Evolutionary conservation across 2,329 filamentous ascomycete genomes (phyloP), one percentile per base, ranked within the genome.

Genomic region (Penicillium decumbens): DNA sequence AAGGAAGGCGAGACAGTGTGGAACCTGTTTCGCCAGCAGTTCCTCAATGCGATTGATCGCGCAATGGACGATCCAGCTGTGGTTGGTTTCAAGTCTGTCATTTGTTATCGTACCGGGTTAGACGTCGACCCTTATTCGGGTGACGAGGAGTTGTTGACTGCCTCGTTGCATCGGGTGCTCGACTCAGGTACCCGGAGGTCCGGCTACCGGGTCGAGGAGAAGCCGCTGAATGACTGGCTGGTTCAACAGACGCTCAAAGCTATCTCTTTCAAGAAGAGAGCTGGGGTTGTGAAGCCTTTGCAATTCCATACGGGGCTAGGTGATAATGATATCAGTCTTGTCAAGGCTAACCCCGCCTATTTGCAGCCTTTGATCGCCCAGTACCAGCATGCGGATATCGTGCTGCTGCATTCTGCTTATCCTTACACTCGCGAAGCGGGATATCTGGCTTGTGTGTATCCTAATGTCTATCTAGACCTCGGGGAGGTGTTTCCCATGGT

Each of bases 271-370:
- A 73, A 61, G 24, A 58, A 58, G 47, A 66, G 65, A 15, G 65
- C 65, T 3, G 68, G 70, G 1, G 58, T 68, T 49, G 80, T 80
- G 49, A 93, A 92, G 64, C 87, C 88, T 0, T 74, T 95, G 10
- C 89, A 95, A 62, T 87, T 95, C 56, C 89, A 95, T 61, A 93
- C 88, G 0, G 88, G 88, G 0, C 76, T 93, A 0, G 88, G 89
- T 0, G 89, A 93, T 62, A 87, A 84, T 57, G 88, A 93, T 60
- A 85, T 93, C 43, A 80, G 76, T 4, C 73, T 95, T 24, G 72
- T 81, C 2, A 80, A 79, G 43, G 80, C 88, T 0, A 92, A 89
- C 37, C 88, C 89, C 0, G 81, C 87, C 0, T 83, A 87, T 58
- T 72, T 95, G 23, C 88, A 95, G 61, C 72, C 77, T 0, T 80